These are phyloP conservation scores for Typha latifolia DNA, from an alignment of 176 grass and related monocot species.

Conservation along the genomic window DNA sequence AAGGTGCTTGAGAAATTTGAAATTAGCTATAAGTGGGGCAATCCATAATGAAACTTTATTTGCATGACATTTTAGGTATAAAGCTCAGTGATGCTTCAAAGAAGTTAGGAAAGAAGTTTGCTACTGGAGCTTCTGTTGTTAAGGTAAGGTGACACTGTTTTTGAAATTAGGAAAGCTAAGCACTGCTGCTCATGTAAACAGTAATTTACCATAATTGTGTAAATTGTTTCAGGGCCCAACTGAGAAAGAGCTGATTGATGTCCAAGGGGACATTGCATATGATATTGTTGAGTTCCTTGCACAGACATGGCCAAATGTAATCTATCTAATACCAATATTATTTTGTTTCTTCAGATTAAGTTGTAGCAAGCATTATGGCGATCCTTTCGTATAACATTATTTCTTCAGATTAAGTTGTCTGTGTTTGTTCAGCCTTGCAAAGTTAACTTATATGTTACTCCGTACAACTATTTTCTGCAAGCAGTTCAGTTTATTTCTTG, in stretches of 20 bases:
- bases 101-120: constrained; percentile 98
- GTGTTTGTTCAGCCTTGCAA: too few relatives aligned
- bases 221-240: constrained; percentile 60
- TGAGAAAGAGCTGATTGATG: constrained; percentile 98
- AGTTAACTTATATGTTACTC: too few relatives aligned
- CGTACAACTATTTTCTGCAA: too few relatives aligned
- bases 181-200: neutral
- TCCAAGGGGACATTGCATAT: constrained; percentile 99
- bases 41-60: constrained; percentile 15
- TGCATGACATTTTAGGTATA: constrained; percentile 44
- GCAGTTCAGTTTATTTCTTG: too few relatives aligned
- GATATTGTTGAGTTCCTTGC: constrained; percentile 92
- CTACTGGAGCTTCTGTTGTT: constrained; percentile 96
- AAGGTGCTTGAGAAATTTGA: neutral
- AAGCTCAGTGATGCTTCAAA: constrained; percentile 96
- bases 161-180: constrained; percentile 1
- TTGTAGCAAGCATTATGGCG: too few relatives aligned
- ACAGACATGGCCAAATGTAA: constrained; percentile 96
- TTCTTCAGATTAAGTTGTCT: too few relatives aligned
- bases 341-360: neutral
- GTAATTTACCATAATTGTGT: neutral
- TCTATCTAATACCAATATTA: constrained; percentile 12
- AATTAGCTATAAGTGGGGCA: neutral
- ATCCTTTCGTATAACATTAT: too few relatives aligned
- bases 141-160: constrained; percentile 39